Evolutionary conservation across 257 asterid species (phyloP).

Genomic region (Craterostigma plantagineum): DNA sequence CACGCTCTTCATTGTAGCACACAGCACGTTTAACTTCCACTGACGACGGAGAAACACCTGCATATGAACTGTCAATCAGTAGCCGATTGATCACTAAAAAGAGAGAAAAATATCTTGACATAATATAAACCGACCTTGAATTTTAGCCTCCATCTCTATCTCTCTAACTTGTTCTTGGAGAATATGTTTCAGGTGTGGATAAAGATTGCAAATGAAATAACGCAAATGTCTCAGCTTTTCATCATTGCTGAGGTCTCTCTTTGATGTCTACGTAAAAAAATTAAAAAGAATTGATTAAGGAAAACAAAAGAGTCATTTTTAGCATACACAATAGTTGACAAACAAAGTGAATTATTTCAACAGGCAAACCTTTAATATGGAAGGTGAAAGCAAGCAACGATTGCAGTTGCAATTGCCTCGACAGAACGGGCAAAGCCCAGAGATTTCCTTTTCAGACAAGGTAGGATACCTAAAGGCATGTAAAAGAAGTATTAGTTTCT

Average conservation of each 20-base stretch:
- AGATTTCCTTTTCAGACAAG: constrained; percentile 34
- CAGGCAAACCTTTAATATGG: constrained; percentile 31
- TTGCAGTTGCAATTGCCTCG: constrained; percentile 74
- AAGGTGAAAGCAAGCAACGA: constrained; percentile 52
- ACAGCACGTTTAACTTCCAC: constrained; percentile 35
- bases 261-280: constrained; percentile 26
- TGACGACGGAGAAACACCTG: constrained; percentile 35
- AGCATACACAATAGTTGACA: constrained; percentile 3
- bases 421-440: constrained; percentile 65
- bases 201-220: constrained; percentile 36
- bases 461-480: constrained; percentile 46
- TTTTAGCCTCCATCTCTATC: constrained; percentile 37
- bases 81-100: neutral
- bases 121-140: constrained; percentile 27
- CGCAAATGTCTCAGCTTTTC: constrained; percentile 50
- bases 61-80: constrained; percentile 11
- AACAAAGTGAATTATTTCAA: constrained; percentile 9
- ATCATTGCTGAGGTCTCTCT: constrained; percentile 25
- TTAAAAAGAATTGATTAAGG: constrained; percentile 10
- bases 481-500: neutral
- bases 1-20: constrained; percentile 54
- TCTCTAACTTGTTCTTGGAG: constrained; percentile 53
- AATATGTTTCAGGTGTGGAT: constrained; percentile 44
- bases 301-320: neutral
- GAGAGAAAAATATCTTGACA: neutral